A percentile compares a stretch with the other conserved stretches of the same genome.
phyloP scores from a whole-genome alignment of 495 filamentous ascomycete species.

The Glonium stellatum region DNA sequence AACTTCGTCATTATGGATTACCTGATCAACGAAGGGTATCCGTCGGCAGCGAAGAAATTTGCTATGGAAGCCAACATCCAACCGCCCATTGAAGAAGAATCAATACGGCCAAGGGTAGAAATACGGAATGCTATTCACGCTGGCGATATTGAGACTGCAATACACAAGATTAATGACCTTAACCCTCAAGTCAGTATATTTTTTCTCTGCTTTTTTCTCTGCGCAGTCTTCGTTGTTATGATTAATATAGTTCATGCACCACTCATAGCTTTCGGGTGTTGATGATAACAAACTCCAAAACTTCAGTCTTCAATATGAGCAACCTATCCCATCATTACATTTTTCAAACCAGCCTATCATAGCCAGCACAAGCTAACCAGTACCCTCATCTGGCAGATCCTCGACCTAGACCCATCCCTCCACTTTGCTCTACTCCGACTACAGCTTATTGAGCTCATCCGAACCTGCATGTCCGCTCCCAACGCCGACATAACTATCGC shows the following conservation, averaged over 20 bases:
- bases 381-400: constrained; percentile 52
- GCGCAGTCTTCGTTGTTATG: constrained; percentile 55
- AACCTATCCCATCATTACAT: constrained; percentile 16
- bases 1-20: constrained; percentile 97
- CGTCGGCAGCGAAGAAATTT: constrained; percentile 87
- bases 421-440: constrained; percentile 88
- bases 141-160: constrained; percentile 77
- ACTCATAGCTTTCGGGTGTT: constrained; percentile 87
- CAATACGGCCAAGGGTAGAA: constrained; percentile 68
- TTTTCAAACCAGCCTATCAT: constrained; percentile 29
- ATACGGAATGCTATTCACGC: constrained; percentile 74
- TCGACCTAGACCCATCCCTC: constrained; percentile 75
- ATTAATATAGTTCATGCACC: constrained; percentile 99
- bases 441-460: constrained; percentile 90
- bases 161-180: constrained; percentile 80
- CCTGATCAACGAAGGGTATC: constrained; percentile 90
- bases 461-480: constrained; percentile 54
- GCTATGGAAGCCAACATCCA: constrained; percentile 86
- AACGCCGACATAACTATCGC: constrained; percentile 73
- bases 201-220: constrained; percentile 2
- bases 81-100: constrained; percentile 58
- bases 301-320: constrained; percentile 96
- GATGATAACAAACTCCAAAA: constrained; percentile 79
- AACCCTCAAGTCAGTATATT: constrained; percentile 71
- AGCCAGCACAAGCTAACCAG: constrained; percentile 4